Percentiles rank a stretch among this genome's conserved stretches.
These are phyloP conservation scores for Raphanus hybrid DNA, from an alignment of 441 rosid species.

Conservation along the genomic window DNA sequence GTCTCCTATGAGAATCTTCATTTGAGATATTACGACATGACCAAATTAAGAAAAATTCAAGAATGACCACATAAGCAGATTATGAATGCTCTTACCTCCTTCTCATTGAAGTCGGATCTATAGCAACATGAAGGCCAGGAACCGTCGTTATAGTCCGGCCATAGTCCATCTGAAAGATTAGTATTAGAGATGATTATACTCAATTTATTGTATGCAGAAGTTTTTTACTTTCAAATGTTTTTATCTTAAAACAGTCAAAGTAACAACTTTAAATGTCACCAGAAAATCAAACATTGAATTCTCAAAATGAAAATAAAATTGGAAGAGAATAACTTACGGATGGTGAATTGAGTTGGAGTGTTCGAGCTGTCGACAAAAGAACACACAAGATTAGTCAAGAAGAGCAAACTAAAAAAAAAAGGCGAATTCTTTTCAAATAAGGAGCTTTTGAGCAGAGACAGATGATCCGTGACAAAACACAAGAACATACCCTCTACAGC, in stretches of 20 bases:
- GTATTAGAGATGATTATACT: neutral
- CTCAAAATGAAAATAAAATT: conserved; percentile 16
- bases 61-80: neutral
- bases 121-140: conserved; percentile 10
- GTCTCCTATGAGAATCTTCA: neutral
- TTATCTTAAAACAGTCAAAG: neutral
- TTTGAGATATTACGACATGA: neutral
- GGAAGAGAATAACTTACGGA: conserved; percentile 67
- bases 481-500: conserved; percentile 68
- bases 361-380: conserved; percentile 50
- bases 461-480: neutral
- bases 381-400: conserved; percentile 3
- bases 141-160: conserved; percentile 14
- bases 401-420: neutral
- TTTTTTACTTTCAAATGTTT: neutral
- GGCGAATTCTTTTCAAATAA: neutral
- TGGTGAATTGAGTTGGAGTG: conserved; percentile 81
- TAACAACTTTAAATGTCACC: neutral
- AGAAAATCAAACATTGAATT: conserved; percentile 1
- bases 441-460: neutral
- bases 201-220: neutral
- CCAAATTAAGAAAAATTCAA: neutral
- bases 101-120: conserved; percentile 9
- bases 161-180: neutral
- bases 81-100: neutral